These are phyloP conservation scores for Phytomonas serpens DNA, from an alignment of 208 protist genomes.

Conservation along the genomic window DNA sequence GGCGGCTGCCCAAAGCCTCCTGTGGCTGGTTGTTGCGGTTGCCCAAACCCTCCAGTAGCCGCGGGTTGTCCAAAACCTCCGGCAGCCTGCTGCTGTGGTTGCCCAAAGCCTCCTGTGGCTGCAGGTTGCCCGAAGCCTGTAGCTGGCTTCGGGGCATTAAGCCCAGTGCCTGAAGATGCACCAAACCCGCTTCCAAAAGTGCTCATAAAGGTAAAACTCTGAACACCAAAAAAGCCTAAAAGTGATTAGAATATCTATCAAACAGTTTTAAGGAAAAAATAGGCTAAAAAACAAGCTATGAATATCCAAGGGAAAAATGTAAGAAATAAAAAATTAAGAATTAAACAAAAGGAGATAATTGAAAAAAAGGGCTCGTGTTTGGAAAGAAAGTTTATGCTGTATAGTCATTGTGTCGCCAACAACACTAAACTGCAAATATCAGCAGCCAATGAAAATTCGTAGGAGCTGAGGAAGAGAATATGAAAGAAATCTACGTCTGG, in stretches of 20 bases:
- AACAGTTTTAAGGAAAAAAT: constrained; percentile 14
- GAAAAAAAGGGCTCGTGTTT: background rate
- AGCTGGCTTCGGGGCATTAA: background rate
- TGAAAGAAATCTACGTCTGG: background rate
- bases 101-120: constrained; percentile 31
- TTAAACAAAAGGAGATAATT: background rate
- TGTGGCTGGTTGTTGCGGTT: constrained; percentile 9
- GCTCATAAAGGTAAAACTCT: background rate
- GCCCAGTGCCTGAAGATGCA: background rate
- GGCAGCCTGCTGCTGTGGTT: constrained; percentile 14
- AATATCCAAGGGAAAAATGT: background rate
- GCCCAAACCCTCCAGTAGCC: constrained; percentile 20
- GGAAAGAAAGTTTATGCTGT: background rate
- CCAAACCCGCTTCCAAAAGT: background rate
- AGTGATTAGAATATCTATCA: constrained; percentile 7
- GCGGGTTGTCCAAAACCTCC: constrained; percentile 14
- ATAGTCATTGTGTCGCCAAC: constrained; percentile 3
- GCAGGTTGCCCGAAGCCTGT: constrained; percentile 20
- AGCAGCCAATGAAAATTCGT: background rate
- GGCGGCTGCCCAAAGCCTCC: constrained; percentile 26
- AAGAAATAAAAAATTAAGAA: constrained; percentile 6
- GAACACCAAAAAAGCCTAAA: background rate
- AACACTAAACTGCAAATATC: background rate
- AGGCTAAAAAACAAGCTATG: constrained; percentile 10
- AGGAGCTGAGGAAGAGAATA: background rate